A percentile compares a stretch with the other conserved stretches of the same genome.
These are phyloP conservation scores for Tremella fuciformis DNA, from an alignment of 768 basidiomycete genomes.

Conservation along the genomic window DNA sequence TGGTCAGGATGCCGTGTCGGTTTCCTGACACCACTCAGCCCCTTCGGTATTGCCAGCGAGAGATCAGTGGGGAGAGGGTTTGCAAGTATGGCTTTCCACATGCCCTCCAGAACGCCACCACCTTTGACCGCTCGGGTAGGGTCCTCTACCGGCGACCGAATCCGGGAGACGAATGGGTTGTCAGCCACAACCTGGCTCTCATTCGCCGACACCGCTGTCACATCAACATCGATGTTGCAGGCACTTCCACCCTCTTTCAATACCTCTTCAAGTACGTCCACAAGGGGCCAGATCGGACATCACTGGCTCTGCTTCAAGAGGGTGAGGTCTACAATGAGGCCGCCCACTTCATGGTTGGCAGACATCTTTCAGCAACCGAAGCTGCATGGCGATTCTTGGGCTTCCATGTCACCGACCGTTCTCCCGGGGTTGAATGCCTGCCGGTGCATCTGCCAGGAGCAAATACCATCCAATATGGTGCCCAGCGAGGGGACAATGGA, in stretches of 20 bases:
- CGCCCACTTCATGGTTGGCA: background rate
- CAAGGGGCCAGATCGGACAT: background rate
- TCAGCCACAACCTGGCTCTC: background rate
- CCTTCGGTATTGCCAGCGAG: background rate
- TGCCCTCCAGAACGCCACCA: background rate
- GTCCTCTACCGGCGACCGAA: background rate
- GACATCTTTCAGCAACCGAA: background rate
- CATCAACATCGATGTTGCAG: background rate
- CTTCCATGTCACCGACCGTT: background rate
- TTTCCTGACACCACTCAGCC: background rate
- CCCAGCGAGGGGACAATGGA: background rate
- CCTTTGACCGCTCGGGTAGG: background rate
- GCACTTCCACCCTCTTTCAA: background rate
- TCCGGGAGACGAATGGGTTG: background rate
- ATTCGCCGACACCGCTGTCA: background rate
- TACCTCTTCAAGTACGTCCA: constrained; percentile 1
- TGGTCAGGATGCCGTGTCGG: too few species aligned
- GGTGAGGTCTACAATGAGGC: constrained; percentile 1
- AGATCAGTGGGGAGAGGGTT: background rate
- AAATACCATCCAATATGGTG: background rate
- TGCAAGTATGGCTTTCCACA: background rate
- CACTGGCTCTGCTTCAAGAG: background rate
- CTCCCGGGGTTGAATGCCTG: background rate
- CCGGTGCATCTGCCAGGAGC: background rate
- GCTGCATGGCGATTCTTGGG: background rate